A percentile compares a stretch with the other conserved stretches of the same genome.
Conservation (phyloP, 75 land plant species). For the Pinus albicaulis region DNA sequence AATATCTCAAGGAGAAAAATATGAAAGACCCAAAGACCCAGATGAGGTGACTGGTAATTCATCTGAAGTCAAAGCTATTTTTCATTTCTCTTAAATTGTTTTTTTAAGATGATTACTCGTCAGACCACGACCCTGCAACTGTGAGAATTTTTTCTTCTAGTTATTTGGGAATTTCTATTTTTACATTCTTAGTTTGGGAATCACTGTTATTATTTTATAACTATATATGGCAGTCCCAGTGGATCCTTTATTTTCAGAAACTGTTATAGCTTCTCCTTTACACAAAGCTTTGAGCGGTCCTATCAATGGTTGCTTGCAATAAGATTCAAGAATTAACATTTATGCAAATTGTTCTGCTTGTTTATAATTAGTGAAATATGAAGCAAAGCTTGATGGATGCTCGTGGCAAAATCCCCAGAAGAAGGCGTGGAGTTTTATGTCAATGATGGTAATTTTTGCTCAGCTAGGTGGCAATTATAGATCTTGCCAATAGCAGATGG, state of each 20-base stretch:
- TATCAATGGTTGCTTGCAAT: neutral
- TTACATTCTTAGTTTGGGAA: neutral
- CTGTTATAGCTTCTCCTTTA: neutral
- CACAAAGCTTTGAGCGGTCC: neutral
- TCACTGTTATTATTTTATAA: neutral
- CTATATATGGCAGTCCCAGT: neutral
- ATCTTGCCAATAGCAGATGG: too few species aligned
- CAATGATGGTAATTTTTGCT: constrained; percentile 28
- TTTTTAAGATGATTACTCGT: too few species aligned
- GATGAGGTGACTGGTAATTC: constrained; percentile 51
- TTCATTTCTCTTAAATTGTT: neutral
- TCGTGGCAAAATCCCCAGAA: constrained; percentile 37
- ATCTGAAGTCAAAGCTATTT: neutral
- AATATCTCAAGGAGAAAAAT: constrained; percentile 32
- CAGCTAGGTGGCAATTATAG: too few species aligned
- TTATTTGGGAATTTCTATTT: neutral
- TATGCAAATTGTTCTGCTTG: neutral
- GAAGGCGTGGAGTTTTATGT: constrained; percentile 44
- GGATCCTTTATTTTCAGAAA: neutral
- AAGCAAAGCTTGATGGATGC: constrained; percentile 24
- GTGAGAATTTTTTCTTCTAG: neutral
- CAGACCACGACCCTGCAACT: too few species aligned
- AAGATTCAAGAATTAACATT: neutral
- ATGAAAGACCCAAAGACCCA: constrained; percentile 32
- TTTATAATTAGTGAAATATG: constrained; percentile 36